Conservation (phyloP, 2,329 filamentous ascomycete genomes). For the Aspergillus proliferans region DNA sequence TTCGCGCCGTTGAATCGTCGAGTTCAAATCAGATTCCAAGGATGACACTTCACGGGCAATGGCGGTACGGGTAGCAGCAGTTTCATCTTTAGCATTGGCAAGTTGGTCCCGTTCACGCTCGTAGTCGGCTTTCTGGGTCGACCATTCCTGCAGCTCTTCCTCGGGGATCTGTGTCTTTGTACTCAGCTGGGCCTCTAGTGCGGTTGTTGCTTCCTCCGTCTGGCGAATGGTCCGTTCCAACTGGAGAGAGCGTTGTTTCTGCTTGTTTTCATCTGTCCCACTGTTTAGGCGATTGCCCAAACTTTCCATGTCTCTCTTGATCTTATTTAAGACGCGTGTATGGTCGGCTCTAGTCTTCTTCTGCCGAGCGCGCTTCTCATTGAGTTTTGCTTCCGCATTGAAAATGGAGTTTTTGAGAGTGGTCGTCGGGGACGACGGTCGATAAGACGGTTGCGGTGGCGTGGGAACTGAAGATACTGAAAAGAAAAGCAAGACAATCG, state of each 20-base stretch:
- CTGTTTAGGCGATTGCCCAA: conserved; percentile 53
- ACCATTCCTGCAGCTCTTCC: conserved; percentile 49
- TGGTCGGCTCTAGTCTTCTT: conserved; percentile 58
- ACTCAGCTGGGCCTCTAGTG: conserved; percentile 50
- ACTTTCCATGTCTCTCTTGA: conserved; percentile 57
- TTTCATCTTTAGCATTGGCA: conserved; percentile 45
- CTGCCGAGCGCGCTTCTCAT: conserved; percentile 53
- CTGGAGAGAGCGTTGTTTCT: conserved; percentile 56
- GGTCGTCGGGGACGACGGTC: conserved; percentile 58
- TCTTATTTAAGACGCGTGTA: conserved; percentile 50
- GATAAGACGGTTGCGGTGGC: conserved; percentile 52
- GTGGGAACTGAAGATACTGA: conserved; percentile 37
- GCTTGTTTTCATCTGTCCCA: conserved; percentile 56
- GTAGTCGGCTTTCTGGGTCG: conserved; percentile 48
- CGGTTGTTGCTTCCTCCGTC: conserved; percentile 56
- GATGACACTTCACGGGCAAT: conserved; percentile 48
- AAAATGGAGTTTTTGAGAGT: conserved; percentile 60
- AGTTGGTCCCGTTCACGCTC: conserved; percentile 50
- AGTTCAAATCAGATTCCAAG: conserved; percentile 48
- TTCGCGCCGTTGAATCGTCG: conserved; percentile 52
- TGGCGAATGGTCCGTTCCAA: conserved; percentile 58
- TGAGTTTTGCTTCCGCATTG: conserved; percentile 55
- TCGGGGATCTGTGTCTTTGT: conserved; percentile 52
- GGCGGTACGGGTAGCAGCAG: conserved; percentile 45
- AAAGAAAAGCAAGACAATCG: conserved; percentile 7